Percentiles rank a stretch among this genome's conserved stretches.
Evolutionary conservation across 768 basidiomycete genomes (phyloP).

Genomic region (Russula olivacea): DNA sequence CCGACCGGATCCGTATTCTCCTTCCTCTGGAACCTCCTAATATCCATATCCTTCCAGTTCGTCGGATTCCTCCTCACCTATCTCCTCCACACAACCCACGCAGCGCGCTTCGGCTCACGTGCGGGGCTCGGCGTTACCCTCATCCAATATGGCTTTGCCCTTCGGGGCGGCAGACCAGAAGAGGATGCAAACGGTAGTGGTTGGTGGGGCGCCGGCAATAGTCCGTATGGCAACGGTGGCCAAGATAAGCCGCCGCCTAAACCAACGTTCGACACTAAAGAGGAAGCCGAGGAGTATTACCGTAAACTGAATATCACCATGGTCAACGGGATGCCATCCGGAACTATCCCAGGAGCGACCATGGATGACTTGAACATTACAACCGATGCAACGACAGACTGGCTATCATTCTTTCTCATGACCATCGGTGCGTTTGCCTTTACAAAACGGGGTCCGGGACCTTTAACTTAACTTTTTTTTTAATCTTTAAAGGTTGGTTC

Average conservation of each 20-base stretch:
- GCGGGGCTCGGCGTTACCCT: slow-evolving; percentile 95
- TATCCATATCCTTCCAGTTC: slow-evolving; percentile 96
- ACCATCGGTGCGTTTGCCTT: slow-evolving; percentile 52
- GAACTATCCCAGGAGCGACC: slow-evolving; percentile 14
- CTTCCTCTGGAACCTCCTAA: slow-evolving; percentile 88
- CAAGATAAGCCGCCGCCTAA: not conserved
- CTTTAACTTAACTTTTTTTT: not conserved
- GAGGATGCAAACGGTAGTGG: slow-evolving; percentile 34
- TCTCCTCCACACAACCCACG: slow-evolving; percentile 88
- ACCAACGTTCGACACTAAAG: slow-evolving; percentile 17
- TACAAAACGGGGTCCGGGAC: not conserved
- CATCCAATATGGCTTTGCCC: slow-evolving; percentile 89
- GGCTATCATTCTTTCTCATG: slow-evolving; percentile 95
- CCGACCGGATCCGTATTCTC: slow-evolving; percentile 78
- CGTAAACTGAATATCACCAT: slow-evolving; percentile 27
- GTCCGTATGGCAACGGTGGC: slow-evolving; percentile 1
- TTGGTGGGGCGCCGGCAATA: slow-evolving; percentile 10
- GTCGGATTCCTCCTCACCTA: slow-evolving; percentile 91
- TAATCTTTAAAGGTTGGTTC: slow-evolving; percentile 57
- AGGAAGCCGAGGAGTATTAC: slow-evolving; percentile 25
- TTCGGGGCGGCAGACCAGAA: slow-evolving; percentile 45
- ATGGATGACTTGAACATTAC: slow-evolving; percentile 20
- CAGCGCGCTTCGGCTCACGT: slow-evolving; percentile 86
- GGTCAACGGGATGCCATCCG: slow-evolving; percentile 19
- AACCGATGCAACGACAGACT: slow-evolving; percentile 72